These are phyloP conservation scores for Aureobasidium subglaciale DNA, from an alignment of 2,329 filamentous ascomycete species.

Conservation along the genomic window DNA sequence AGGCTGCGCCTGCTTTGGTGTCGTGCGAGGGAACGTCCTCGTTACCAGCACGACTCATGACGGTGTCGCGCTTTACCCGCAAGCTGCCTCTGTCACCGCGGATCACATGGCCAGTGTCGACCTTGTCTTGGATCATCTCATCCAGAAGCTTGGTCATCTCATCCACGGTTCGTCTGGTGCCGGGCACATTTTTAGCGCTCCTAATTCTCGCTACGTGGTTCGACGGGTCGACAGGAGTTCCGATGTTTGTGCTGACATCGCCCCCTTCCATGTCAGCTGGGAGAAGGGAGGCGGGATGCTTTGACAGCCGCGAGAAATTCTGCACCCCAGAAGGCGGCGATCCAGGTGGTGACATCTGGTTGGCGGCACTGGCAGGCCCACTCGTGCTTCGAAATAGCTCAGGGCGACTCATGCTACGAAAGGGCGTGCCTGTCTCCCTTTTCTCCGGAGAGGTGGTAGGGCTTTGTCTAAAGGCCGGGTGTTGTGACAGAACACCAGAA, in stretches of 20 bases:
- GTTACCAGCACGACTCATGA: conserved; percentile 20
- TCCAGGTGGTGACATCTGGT: conserved; percentile 1
- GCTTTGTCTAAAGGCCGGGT: conserved; percentile 5
- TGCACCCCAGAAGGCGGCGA: conserved; percentile 6
- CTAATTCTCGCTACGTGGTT: background rate
- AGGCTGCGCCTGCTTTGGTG: conserved; percentile 2
- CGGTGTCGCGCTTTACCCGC: conserved; percentile 34
- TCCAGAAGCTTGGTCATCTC: conserved; percentile 92
- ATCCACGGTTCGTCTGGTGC: conserved; percentile 59
- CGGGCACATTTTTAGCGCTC: background rate
- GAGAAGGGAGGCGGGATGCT: background rate
- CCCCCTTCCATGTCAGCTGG: conserved; percentile 1
- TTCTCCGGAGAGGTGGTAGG: background rate
- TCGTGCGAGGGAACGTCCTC: background rate
- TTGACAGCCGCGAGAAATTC: conserved; percentile 18
- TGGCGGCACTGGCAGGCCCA: background rate
- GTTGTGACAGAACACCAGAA: background rate
- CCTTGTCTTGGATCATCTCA: conserved; percentile 89
- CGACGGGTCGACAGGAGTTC: conserved; percentile 23
- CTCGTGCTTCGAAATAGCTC: conserved; percentile 29
- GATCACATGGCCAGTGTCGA: conserved; percentile 67
- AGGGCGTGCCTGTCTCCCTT: conserved; percentile 2
- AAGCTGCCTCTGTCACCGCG: conserved; percentile 58
- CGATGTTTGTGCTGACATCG: background rate
- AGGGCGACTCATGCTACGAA: conserved; percentile 25